A percentile compares a stretch with the other conserved stretches of the same genome.
These are phyloP conservation scores for Macrophomina pseudophaseolina DNA, from an alignment of 2,329 filamentous ascomycete genomes.

Conservation along the genomic window DNA sequence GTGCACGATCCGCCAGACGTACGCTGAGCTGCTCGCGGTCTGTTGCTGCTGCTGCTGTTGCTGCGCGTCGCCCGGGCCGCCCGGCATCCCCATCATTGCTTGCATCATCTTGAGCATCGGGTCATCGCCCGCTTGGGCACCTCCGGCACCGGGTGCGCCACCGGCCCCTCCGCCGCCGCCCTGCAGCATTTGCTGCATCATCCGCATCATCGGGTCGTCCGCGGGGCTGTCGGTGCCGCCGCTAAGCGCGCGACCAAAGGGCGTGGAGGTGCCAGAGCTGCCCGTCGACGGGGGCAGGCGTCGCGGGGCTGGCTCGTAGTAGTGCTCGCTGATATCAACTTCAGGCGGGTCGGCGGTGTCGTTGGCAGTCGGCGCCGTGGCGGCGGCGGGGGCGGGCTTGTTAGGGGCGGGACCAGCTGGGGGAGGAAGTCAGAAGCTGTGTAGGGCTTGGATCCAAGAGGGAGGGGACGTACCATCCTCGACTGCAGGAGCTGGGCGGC, in stretches of 20 bases:
- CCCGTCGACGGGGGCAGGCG: constrained; percentile 32
- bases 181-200: constrained; percentile 73
- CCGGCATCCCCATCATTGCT: constrained; percentile 52
- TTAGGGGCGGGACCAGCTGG: neutral
- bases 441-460: neutral
- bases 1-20: constrained; percentile 75
- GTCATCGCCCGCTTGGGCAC: neutral
- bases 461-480: constrained; percentile 44
- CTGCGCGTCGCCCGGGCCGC: constrained; percentile 37
- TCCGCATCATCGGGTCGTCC: constrained; percentile 73
- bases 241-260: constrained; percentile 28
- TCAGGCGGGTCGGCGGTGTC: constrained; percentile 66
- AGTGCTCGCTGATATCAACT: constrained; percentile 78
- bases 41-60: constrained; percentile 41
- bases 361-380: constrained; percentile 35
- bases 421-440: neutral
- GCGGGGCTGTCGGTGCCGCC: constrained; percentile 32
- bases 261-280: constrained; percentile 30
- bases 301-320: constrained; percentile 62
- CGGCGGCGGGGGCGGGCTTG: constrained; percentile 33
- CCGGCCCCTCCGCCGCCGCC: constrained; percentile 30
- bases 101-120: constrained; percentile 26
- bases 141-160: constrained; percentile 27
- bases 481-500: constrained; percentile 51
- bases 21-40: constrained; percentile 50